Base-by-base conservation (phyloP, 176 grass and related monocot genomes). In the Ampelocalamus luodianensis region DNA sequence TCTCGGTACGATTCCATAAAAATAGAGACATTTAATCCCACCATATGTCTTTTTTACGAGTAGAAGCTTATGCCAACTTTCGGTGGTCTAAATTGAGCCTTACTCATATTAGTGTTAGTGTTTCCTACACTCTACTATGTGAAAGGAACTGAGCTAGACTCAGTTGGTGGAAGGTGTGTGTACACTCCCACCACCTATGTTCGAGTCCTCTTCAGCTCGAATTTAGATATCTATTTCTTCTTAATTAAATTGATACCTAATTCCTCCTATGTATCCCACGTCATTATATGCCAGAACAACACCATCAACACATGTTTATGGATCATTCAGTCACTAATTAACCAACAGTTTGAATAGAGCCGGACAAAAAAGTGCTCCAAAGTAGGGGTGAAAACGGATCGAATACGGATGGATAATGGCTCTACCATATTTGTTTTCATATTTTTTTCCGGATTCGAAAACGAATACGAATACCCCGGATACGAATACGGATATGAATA, bases 271-370 rank as follows among this genome's bases (percentile, higher is more conserved):
- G 45, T 13, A 48, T 14, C 45, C 12, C 12, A 4, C 0, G 9
- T 48, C 32, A 22, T 77, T 68, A 44, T 44, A 10, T 44, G 10
- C 13, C 10, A 12, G 55, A 72, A 61, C 80, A 82, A 61, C 5
- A 15, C 5, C 24, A 10, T 5, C 55, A 36, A 0, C 24, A 43
- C 24, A 3, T 22, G 56, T 62, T 40, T 46, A 10, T 36, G 68
- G 68, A 83, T 68, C 68, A 62, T 61, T 61, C 60, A 61, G 26
- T 24, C 68, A 72, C 80, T 72, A 61, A 61, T 26, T 40, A 82
- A 62, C 38, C 17, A 55, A 55, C 51, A 20, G 48, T 16, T 27
- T 13, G 6, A 71, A 71, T 45, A 26, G 20, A 24, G 37, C 55
- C 23, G 58, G 29, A 60, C 65, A 38, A 78, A 16, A 16, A 37